Evolutionary conservation across 139 green algal genomes (phyloP), one percentile per base, ranked within the genome.

Genomic region (Gonium pectorale): DNA sequence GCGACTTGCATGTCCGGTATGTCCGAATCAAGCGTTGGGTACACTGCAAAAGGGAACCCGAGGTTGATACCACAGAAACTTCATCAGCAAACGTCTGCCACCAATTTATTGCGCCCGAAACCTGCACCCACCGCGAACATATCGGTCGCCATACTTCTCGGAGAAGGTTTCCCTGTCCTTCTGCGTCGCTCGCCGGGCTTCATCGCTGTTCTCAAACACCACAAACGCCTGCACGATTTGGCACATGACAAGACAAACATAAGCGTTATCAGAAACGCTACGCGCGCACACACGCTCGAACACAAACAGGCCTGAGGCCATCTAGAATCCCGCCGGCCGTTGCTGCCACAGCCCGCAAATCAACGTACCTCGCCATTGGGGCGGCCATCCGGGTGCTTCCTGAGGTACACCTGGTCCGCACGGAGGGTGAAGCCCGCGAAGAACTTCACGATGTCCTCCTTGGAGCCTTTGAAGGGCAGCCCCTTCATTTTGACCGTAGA

Each of bases 151-250:
- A 70, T 92, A 95, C 62, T 94, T 93, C 21, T 94, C 91, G 19
- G 85, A 85, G 68, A 96, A 96, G 0, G 93, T 94, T 54, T 96
- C 93, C 27, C 92, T 87, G 85, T 96, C 93, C 73, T 96, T 96
- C 64, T 91, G 85, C 22, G 86, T 93, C 5, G 92, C 92, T 3
- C 89, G 69, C 8, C 88, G 80, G 4, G 92, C 92, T 69, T 96
- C 92, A 4, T 92, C 91, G 11, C 71, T 71, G 63, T 52, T 87
- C 46, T 89, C 83, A 69, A 96, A 96, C 0, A 92, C 85, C 9
- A 96, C 90, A 77, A 95, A 95, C 3, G 93, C 93, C 93, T 96
- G 90, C 51, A 70, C 21, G 67, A 40, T n/a, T n/a, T n/a, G n/a
- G n/a, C n/a, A n/a, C n/a, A n/a, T n/a, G n/a, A n/a, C n/a, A n/a